phyloP scores from a whole-genome alignment of 2,329 filamentous ascomycete species.

The Mollisia scopiformis region DNA sequence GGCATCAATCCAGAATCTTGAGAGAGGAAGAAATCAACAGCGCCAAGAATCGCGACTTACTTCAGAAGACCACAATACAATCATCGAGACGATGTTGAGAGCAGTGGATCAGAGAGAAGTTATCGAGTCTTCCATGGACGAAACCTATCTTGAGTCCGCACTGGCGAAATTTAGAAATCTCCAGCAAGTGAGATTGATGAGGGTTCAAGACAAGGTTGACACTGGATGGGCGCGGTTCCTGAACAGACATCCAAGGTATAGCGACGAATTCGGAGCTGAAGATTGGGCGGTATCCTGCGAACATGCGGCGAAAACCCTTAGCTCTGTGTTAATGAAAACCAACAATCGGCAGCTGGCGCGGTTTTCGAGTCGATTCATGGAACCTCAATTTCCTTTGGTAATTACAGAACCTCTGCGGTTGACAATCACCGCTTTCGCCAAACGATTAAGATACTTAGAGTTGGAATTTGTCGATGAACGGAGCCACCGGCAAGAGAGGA shows the following conservation, averaged over 20 bases:
- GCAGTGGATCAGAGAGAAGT: constrained; percentile 31
- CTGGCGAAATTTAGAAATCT: constrained; percentile 56
- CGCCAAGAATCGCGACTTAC: neutral
- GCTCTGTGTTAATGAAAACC: constrained; percentile 57
- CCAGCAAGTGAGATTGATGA: constrained; percentile 66
- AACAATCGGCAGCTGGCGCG: constrained; percentile 43
- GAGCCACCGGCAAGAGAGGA: constrained; percentile 56
- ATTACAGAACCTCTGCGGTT: constrained; percentile 50
- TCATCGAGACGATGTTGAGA: constrained; percentile 22
- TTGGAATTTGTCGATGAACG: constrained; percentile 59
- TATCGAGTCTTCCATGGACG: constrained; percentile 25
- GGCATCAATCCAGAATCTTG: neutral
- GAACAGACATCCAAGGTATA: constrained; percentile 46
- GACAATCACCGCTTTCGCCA: constrained; percentile 53
- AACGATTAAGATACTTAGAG: constrained; percentile 63
- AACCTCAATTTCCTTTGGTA: constrained; percentile 58
- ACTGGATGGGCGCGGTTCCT: constrained; percentile 55
- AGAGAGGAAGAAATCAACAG: neutral
- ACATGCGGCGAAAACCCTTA: constrained; percentile 61
- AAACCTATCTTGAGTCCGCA: constrained; percentile 24
- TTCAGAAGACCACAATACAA: constrained; percentile 17
- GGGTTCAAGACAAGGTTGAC: constrained; percentile 62
- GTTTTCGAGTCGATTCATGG: constrained; percentile 58
- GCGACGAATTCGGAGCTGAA: constrained; percentile 50
- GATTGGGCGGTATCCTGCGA: constrained; percentile 66